Evolutionary conservation across 2,329 filamentous ascomycete genomes (phyloP).

Genomic region (Nemania serpens): DNA sequence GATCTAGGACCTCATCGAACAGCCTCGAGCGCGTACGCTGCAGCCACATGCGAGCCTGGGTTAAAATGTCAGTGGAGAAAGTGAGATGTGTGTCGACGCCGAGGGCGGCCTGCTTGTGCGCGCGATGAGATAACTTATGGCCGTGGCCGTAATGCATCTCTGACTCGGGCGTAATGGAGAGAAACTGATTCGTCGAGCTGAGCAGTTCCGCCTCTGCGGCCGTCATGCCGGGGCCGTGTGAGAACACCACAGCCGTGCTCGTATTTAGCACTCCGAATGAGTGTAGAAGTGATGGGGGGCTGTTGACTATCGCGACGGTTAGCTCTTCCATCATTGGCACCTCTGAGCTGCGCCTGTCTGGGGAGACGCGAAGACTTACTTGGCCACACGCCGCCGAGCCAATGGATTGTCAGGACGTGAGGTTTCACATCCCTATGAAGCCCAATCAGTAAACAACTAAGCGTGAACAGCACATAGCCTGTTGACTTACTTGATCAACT

Average conservation of each 20-base stretch:
- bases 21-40: constrained; percentile 49
- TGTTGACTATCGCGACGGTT: constrained; percentile 31
- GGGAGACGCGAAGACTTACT: constrained; percentile 33
- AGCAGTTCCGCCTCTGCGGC: constrained; percentile 48
- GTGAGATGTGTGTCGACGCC: constrained; percentile 61
- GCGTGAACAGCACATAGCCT: too few species aligned
- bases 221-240: constrained; percentile 54
- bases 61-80: constrained; percentile 55
- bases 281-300: constrained; percentile 47
- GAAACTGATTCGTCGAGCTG: constrained; percentile 54
- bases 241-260: constrained; percentile 55
- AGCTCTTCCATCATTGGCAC: not conserved
- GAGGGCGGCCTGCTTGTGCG: constrained; percentile 56
- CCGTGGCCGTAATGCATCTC: constrained; percentile 64
- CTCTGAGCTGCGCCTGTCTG: too few species aligned
- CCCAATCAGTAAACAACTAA: not conserved
- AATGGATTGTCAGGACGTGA: constrained; percentile 53
- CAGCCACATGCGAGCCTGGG: constrained; percentile 60
- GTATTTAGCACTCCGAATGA: constrained; percentile 48
- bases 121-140: constrained; percentile 48
- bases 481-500: constrained; percentile 40
- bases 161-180: constrained; percentile 63
- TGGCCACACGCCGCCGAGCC: constrained; percentile 47
- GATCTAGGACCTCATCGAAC: constrained; percentile 46
- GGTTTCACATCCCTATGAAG: constrained; percentile 10